These are phyloP conservation scores for Scutellaria minor DNA, from an alignment of 257 asterid genomes.

Conservation along the genomic window DNA sequence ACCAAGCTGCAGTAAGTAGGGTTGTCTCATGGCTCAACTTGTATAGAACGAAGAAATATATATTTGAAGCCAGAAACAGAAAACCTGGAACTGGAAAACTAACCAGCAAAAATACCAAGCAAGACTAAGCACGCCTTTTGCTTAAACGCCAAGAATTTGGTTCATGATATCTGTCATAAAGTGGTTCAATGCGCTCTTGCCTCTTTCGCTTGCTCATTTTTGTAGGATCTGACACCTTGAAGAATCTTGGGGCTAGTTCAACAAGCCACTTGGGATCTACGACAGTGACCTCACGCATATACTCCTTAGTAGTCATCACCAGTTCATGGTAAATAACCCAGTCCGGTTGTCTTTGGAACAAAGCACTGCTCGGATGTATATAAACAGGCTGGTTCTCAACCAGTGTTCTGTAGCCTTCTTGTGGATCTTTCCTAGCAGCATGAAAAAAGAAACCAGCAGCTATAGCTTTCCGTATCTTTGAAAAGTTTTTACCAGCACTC, in stretches of 20 bases:
- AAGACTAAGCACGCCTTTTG: conserved; percentile 80
- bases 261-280: conserved; percentile 96
- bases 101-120: conserved; percentile 29
- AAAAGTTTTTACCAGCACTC: conserved; percentile 84
- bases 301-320: conserved; percentile 95
- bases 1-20: conserved; percentile 3
- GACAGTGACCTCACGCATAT: conserved; percentile 94
- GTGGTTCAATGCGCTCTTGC: conserved; percentile 94
- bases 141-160: conserved; percentile 98
- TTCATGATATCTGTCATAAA: conserved; percentile 88
- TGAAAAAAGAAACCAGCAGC: conserved; percentile 94
- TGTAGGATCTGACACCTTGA: conserved; percentile 87
- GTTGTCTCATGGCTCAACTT: conserved; percentile 2
- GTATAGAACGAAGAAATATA: conserved; percentile 24
- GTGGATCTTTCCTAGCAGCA: conserved; percentile 91
- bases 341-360: conserved; percentile 91
- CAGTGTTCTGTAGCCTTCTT: conserved; percentile 83
- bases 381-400: conserved; percentile 95
- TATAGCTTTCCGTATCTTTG: conserved; percentile 87
- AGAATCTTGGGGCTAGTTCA: conserved; percentile 94
- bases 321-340: conserved; percentile 96
- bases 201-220: conserved; percentile 98
- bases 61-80: conserved; percentile 19
- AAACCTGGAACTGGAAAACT: conserved; percentile 31
- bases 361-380: conserved; percentile 95